Evolutionary conservation across 768 basidiomycete species (phyloP), one percentile per base, ranked within the genome.

Genomic region (Hericium rajendrae): DNA sequence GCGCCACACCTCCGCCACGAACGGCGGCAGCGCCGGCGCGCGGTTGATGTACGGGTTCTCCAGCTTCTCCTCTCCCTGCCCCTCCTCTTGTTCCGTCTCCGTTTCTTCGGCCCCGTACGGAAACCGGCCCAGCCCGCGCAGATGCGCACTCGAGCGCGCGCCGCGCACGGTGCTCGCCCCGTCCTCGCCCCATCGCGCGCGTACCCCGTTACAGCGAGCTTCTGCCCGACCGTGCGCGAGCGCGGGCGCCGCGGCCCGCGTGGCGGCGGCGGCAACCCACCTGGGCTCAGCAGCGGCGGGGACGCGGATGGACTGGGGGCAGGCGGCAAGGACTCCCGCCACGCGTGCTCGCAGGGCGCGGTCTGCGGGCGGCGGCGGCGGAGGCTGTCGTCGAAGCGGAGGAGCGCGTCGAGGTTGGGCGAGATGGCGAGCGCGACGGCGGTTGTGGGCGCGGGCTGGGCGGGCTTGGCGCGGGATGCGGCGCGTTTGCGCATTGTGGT

Each of bases 21-120:
- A 62, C 38, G 66, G 58, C 46, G 65, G 59, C 28, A 32, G 28
- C 2, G 59, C 62, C 16, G 74, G 75, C 5, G 72, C 59, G 1
- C 73, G 72, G 58, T 74, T 74, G 59, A 74, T 66, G 56, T 67
- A 72, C 12, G 72, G 71, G 57, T 73, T 74, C 28, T 22, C 16
- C 55, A 57, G 5, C 37, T 9, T 6, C 18, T 13, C n/a, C 32
- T 28, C 16, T 39, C n/a, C 28, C n/a, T n/a, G n/a, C n/a, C n/a
- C n/a, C n/a, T n/a, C n/a, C 6, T 38, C 24, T 2, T 4, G 28
- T 4, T 32, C 28, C 4, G 1, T 4, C 48, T 11, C 13, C 28
- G 22, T 22, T 2, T 32, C 28, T 8, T 4, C 28, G 2, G 4
- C 28, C 28, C 28, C 28, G 4, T 8, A 32, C 4, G 2, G 28